Evolutionary conservation across 495 filamentous ascomycete genomes (phyloP).

Genomic region (Penicillium desertorum): DNA sequence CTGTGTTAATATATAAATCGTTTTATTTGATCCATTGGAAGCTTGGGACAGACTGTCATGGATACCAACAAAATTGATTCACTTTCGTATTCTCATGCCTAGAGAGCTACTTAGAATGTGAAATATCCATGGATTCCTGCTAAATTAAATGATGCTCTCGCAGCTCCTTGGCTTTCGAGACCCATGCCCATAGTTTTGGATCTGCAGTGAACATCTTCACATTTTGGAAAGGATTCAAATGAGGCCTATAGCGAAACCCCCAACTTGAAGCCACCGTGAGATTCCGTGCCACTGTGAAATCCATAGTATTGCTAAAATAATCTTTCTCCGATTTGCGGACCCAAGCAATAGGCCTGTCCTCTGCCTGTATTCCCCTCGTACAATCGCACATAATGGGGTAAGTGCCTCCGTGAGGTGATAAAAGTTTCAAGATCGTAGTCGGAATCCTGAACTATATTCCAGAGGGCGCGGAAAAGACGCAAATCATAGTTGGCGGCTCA

Average conservation of each 20-base stretch:
- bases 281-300: neutral
- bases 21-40: too few species aligned
- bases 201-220: neutral
- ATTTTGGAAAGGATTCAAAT: neutral
- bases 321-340: neutral
- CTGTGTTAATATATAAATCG: neutral
- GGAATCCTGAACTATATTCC: too few species aligned
- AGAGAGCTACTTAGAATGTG: too few species aligned
- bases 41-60: too few species aligned
- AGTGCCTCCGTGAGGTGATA: too few species aligned
- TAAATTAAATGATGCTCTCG: neutral
- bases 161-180: neutral
- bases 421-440: too few species aligned
- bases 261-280: neutral
- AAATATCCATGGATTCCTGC: too few species aligned
- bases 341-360: neutral
- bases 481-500: too few species aligned
- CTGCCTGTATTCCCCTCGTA: neutral
- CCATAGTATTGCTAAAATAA: slow-evolving; percentile 2
- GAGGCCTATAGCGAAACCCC: neutral
- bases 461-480: too few species aligned
- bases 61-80: too few species aligned
- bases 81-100: too few species aligned
- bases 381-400: too few species aligned
- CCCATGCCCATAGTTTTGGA: neutral